Base-by-base conservation (phyloP, 768 basidiomycete genomes). In the Auricularia cornea region DNA sequence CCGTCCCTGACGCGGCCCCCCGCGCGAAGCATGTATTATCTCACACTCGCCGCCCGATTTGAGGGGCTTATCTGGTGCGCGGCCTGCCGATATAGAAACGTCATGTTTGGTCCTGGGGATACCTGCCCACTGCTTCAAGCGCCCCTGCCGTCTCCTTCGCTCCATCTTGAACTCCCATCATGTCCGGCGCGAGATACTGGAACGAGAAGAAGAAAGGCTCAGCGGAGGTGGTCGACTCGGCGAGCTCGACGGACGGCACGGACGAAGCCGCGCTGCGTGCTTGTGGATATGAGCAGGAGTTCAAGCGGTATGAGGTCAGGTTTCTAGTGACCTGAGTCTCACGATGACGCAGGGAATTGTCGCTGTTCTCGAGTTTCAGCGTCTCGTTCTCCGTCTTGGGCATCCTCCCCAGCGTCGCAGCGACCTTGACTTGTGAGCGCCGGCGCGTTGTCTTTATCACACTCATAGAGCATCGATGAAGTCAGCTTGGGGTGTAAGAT, bases 361-460 rank as follows among this genome's bases (percentile, higher is more conserved):
- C 63, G 11, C 31, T 64, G 8, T 64, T 44, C 48, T 52, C 63
- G 20, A 52, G 44, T 30, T 64, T 64, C 33, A 59, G 48, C 14
- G 63, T 64, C 8, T 64, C 63, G n/a, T 64, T 64, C 60, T 64
- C 63, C 41, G 63, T 64, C 1, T 60, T 64, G 30, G 63, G 63
- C 33, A 41, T 64, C n/a, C 60, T 64, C 11, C 63, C 63, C 12
- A 59, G 52, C 23, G 56, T 64, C 23, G 63, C 63, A 8, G 51
- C 60, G n/a, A 64, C 63, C 1, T 51, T 64, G 10, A n/a, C 32
- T n/a, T 64, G 60, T 64, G 63, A 33, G 14, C 61, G 11, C 20
- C 20, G 20, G 20, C 44, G 23, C 3, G 20, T 20, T 23, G 44
- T 2, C 20, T 48, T 6, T 20, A 8, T 20, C 1, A 48, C 44